These are phyloP conservation scores for Echinochloa phyllopogon DNA, from an alignment of 176 grass and related monocot species.

Conservation along the genomic window DNA sequence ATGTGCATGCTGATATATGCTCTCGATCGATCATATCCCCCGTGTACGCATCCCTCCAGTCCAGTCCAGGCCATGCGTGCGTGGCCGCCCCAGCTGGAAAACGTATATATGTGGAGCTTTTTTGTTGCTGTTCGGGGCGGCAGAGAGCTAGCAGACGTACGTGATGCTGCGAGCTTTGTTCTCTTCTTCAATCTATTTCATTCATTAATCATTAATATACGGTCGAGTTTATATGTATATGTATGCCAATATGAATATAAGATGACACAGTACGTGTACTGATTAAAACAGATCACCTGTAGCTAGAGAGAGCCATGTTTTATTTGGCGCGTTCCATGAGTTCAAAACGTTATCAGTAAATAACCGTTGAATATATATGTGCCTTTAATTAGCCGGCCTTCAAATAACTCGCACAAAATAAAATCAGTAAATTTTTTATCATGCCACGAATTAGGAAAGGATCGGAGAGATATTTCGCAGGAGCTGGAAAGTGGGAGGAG, in stretches of 20 bases:
- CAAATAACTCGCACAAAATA: too few species aligned
- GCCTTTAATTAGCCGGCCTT: too few species aligned
- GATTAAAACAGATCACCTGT: not conserved
- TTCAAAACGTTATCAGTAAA: too few species aligned
- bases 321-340: not conserved
- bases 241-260: not conserved
- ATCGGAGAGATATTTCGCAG: not conserved
- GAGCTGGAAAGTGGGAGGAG: conserved; percentile 15
- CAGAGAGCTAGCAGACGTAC: not conserved
- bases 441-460: not conserved
- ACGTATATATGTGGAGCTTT: not conserved
- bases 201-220: not conserved
- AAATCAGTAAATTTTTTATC: not conserved
- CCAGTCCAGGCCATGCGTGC: not conserved
- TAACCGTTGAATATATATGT: too few species aligned
- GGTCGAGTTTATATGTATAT: not conserved
- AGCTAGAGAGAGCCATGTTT: not conserved
- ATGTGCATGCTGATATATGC: conserved; percentile 21
- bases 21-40: not conserved
- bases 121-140: not conserved
- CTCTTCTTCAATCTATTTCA: not conserved
- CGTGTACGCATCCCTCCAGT: conserved; percentile 1
- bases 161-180: not conserved
- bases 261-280: not conserved
- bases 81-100: conserved; percentile 19